Evolutionary conservation across 1,284 basidiomycete genomes (phyloP), one percentile per base, ranked within the genome.

Genomic region (Cerioporus squamosus): DNA sequence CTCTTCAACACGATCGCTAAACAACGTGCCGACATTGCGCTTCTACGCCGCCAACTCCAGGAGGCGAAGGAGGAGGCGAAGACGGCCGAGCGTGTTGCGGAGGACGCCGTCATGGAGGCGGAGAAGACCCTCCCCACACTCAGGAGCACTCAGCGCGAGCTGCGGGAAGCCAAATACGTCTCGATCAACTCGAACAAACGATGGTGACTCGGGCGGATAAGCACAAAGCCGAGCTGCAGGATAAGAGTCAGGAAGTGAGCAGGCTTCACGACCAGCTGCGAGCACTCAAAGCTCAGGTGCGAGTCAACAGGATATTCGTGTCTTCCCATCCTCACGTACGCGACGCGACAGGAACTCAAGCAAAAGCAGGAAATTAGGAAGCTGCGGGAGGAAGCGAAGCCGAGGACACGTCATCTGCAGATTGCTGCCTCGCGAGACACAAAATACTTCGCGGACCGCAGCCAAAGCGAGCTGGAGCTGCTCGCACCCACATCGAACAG

Each of bases 311-410:
- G 18, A 12, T 8, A 3, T 15, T 9, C 8, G 8, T 15, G 18
- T 18, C 24, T 1, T 9, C 24, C 17, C n/a, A 15, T 12, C 10
- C 15, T 9, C 15, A 18, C 23, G 18, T 23, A 8, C 3, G 18
- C 23, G 23, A 9, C 40, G 39, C 54, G 14, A 46, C 31, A 69
- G 68, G 68, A 64, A 31, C 26, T 20, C 22, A 65, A 66, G 40
- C 63, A 67, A 54, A 62, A 65, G 47, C 51, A 47, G 3, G 59
- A 60, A 31, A 63, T 70, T n/a, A 53, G 50, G 18, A 47, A 40
- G 24, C 50, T 67, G 29, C 59, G 58, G 39, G 49, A 59, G 39
- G 46, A 65, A 9, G 26, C 26, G 50, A 26, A 38, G 26, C 26
- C 40, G 49, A 42, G 29, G 33, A 49, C 5, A 29, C 26, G 26